A percentile compares a stretch with the other conserved stretches of the same genome.
Conservation (phyloP, 352 stramenopile species). For the Phytopythium cucurbitacearum region DNA sequence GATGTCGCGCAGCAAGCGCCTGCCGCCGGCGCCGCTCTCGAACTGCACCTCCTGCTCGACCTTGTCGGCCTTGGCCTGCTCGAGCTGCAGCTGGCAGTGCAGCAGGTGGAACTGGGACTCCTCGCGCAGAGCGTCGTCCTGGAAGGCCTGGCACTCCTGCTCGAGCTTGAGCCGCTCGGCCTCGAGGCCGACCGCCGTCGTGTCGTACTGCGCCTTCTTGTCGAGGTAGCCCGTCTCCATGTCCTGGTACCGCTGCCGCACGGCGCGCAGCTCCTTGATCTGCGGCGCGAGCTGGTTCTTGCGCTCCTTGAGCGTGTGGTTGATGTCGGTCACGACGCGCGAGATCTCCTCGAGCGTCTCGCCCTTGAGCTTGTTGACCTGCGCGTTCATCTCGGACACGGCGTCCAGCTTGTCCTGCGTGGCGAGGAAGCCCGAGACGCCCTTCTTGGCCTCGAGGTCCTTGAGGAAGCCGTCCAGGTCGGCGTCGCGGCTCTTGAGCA, state of each 20-base stretch:
- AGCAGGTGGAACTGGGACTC: conserved; percentile 86
- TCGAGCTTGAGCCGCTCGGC: conserved; percentile 89
- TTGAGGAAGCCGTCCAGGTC: conserved; percentile 85
- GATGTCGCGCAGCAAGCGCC: conserved; percentile 81
- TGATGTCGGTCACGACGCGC: conserved; percentile 89
- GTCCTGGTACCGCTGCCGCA: conserved; percentile 88
- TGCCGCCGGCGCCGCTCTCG: conserved; percentile 62
- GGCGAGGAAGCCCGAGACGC: conserved; percentile 82
- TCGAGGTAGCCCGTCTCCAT: conserved; percentile 87
- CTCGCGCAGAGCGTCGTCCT: conserved; percentile 86
- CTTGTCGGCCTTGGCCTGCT: conserved; percentile 72
- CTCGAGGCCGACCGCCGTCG: conserved; percentile 82
- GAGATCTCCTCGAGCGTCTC: conserved; percentile 94
- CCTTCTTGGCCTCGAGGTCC: conserved; percentile 81
- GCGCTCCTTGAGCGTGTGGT: conserved; percentile 86
- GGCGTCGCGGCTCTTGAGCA: conserved; percentile 82
- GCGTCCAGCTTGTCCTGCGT: conserved; percentile 86
- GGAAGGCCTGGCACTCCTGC: conserved; percentile 83
- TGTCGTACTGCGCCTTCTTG: conserved; percentile 88
- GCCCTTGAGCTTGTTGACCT: conserved; percentile 90
- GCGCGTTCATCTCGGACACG: conserved; percentile 83
- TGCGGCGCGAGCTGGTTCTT: conserved; percentile 91
- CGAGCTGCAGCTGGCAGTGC: conserved; percentile 71
- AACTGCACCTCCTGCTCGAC: conserved; percentile 87
- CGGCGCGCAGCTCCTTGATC: conserved; percentile 88